These are phyloP conservation scores for Gautieria morchelliformis DNA, from an alignment of 768 basidiomycete genomes.

Conservation along the genomic window DNA sequence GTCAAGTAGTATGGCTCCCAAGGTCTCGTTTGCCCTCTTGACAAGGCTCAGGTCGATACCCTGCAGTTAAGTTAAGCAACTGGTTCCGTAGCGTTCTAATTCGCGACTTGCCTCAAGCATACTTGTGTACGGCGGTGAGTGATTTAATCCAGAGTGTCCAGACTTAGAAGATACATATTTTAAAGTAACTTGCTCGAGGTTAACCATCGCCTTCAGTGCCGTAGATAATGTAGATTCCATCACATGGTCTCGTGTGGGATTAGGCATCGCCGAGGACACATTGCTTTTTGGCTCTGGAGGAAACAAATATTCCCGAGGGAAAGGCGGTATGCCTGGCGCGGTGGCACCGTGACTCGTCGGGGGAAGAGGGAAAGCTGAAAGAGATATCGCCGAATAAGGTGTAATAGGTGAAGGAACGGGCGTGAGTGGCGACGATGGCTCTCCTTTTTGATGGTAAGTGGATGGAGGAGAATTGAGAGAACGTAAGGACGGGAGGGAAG, in stretches of 20 bases:
- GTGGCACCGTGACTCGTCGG: neutral
- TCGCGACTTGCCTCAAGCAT: too few relatives aligned
- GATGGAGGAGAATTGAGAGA: neutral
- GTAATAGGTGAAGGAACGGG: neutral
- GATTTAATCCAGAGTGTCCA: neutral
- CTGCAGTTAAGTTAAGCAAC: neutral
- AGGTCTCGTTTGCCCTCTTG: neutral
- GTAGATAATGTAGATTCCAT: neutral
- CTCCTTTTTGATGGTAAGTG: too few relatives aligned
- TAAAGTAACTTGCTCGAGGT: neutral
- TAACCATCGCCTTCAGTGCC: neutral
- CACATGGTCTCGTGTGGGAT: too few relatives aligned
- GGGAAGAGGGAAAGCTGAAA: conserved; percentile 7
- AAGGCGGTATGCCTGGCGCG: neutral
- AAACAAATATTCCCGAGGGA: neutral
- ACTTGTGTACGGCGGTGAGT: neutral
- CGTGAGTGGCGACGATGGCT: neutral
- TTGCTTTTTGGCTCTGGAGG: neutral
- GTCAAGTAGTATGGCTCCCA: neutral
- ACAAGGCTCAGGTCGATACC: neutral
- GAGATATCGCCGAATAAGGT: conserved; percentile 7
- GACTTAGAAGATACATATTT: neutral
- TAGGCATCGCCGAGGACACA: neutral
- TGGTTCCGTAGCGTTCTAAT: too few relatives aligned
- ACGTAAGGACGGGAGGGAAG: neutral